A percentile compares a stretch with the other conserved stretches of the same genome.
phyloP scores from a whole-genome alignment of 2,329 filamentous ascomycete genomes.

The Stagonosporopsis cucurbitacearum region DNA sequence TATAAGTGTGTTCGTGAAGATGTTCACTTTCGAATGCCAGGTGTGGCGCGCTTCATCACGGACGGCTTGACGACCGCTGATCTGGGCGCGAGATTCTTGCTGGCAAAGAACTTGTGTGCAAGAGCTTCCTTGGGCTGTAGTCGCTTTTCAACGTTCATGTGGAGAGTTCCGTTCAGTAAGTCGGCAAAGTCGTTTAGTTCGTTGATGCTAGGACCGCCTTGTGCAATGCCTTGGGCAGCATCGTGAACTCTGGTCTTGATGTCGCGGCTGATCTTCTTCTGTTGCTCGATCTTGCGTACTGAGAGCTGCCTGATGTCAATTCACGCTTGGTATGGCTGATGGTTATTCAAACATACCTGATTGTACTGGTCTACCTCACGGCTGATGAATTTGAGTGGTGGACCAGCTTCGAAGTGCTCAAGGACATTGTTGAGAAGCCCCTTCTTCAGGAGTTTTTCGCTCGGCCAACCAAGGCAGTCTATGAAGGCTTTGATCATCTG shows the following conservation, averaged over 20 bases:
- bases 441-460: constrained; percentile 84
- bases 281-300: constrained; percentile 69
- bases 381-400: constrained; percentile 83
- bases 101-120: constrained; percentile 83
- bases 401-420: constrained; percentile 63
- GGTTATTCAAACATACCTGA: constrained; percentile 28
- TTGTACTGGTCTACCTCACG: constrained; percentile 67
- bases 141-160: constrained; percentile 90
- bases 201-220: constrained; percentile 67
- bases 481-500: constrained; percentile 97
- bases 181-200: constrained; percentile 86
- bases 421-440: constrained; percentile 71
- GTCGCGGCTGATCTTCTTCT: constrained; percentile 68
- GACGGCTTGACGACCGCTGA: constrained; percentile 38
- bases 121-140: constrained; percentile 86
- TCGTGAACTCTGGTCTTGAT: constrained; percentile 78
- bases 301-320: constrained; percentile 60
- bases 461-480: constrained; percentile 92
- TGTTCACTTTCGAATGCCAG: constrained; percentile 26
- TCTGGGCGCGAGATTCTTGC: constrained; percentile 29
- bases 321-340: neutral
- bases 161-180: constrained; percentile 84
- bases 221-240: constrained; percentile 74
- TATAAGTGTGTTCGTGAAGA: neutral
- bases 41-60: constrained; percentile 30